Evolutionary conservation across 116 monocot species (phyloP).

Genomic region (Phalaenopsis hybrid): DNA sequence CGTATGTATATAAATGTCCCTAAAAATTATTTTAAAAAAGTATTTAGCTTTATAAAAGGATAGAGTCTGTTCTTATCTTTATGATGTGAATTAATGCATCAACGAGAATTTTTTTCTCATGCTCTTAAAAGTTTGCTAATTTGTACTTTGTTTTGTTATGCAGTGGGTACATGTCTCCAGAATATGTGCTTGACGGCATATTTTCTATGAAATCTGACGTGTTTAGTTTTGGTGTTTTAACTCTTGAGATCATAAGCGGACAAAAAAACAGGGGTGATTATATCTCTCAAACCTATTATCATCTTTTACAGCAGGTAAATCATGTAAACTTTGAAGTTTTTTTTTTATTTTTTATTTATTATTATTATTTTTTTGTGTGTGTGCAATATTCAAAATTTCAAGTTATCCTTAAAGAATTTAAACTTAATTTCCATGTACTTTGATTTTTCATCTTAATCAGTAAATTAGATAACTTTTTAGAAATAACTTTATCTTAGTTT

Average conservation of each 20-base stretch:
- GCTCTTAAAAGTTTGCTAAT: neutral
- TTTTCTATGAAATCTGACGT: slow-evolving; percentile 14
- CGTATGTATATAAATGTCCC: too few species aligned
- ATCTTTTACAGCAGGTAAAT: neutral
- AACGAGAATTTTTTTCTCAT: neutral
- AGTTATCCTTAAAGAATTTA: too few species aligned
- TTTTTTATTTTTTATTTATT: neutral
- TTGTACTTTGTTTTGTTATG: neutral
- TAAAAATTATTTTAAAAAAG: too few species aligned
- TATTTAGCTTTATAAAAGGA: too few species aligned
- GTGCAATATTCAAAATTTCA: neutral
- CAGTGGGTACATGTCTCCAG: slow-evolving; percentile 12
- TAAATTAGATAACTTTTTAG: too few species aligned
- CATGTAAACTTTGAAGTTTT: too few species aligned
- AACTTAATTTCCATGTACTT: too few species aligned
- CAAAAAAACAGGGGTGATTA: slow-evolving; percentile 4
- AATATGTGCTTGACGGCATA: neutral
- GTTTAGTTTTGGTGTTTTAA: slow-evolving; percentile 7
- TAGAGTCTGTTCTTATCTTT: neutral
- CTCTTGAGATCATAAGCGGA: slow-evolving; percentile 8
- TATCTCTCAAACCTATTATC: neutral
- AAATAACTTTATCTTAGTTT: too few species aligned
- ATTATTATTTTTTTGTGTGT: neutral
- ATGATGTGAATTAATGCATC: neutral
- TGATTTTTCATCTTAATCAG: too few species aligned